Conservation (phyloP, 225 moss, liverwort and hornwort genomes). For the Pleurozium schreberi region DNA sequence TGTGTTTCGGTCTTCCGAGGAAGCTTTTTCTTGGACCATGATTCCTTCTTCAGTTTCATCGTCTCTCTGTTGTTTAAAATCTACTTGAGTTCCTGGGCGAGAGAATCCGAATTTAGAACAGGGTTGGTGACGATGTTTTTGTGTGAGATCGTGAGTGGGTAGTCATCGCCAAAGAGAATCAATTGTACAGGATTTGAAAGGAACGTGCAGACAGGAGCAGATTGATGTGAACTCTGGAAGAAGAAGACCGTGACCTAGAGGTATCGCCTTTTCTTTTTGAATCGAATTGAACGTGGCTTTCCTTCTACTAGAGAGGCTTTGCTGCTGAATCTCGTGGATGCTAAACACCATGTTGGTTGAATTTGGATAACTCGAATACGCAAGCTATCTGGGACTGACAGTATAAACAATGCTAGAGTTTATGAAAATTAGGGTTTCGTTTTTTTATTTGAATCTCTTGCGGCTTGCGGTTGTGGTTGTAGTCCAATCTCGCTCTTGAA, state of each 20-base stretch:
- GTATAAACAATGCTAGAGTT: not conserved
- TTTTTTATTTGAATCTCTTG: not conserved
- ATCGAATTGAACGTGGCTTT: not conserved
- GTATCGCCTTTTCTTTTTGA: not conserved
- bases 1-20: not conserved
- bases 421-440: not conserved
- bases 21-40: not conserved
- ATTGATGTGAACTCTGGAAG: constrained; percentile 2
- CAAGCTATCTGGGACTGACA: not conserved
- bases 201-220: not conserved
- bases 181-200: not conserved
- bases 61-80: too few relatives aligned
- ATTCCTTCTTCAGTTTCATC: not conserved
- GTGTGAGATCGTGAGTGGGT: not conserved
- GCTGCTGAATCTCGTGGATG: not conserved
- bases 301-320: not conserved
- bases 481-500: not conserved
- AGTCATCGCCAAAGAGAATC: not conserved
- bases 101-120: not conserved
- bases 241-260: not conserved
- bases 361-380: not conserved
- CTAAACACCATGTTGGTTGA: not conserved
- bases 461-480: not conserved
- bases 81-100: not conserved
- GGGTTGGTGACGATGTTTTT: not conserved